Conservation (phyloP, 331 rosid genomes). For the Acacia concinna region DNA sequence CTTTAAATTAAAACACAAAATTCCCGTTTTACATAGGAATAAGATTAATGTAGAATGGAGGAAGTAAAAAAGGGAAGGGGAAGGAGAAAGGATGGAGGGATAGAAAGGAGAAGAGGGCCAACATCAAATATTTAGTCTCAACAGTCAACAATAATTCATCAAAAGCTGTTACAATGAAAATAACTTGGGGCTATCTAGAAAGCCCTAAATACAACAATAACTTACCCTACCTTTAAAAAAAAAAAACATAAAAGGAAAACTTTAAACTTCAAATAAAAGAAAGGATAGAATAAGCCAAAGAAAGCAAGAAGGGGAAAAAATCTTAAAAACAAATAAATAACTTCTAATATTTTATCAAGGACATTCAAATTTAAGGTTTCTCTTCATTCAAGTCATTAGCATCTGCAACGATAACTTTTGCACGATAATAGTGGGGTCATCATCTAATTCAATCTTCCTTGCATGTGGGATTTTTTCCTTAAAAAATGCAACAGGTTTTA, state of each 20-base stretch:
- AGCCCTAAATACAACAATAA: not conserved
- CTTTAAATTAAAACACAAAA: not conserved
- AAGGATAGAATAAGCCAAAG: not conserved
- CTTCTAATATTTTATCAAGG: not conserved
- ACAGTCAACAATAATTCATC: not conserved
- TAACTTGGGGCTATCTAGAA: not conserved
- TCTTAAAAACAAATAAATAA: not conserved
- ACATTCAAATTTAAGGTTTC: not conserved
- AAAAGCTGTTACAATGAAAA: not conserved
- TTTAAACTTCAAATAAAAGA: not conserved
- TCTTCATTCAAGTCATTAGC: not conserved
- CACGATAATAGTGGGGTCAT: not conserved
- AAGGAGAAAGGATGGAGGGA: not conserved
- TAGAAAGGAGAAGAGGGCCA: not conserved
- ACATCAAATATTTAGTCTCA: not conserved
- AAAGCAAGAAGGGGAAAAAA: not conserved
- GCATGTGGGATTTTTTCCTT: constrained; percentile 6
- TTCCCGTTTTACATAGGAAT: not conserved
- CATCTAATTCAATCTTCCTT: constrained; percentile 7
- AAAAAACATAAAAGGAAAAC: not conserved
- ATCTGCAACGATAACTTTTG: constrained; percentile 12
- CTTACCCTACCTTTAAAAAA: not conserved
- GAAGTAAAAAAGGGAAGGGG: not conserved
- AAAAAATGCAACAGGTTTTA: constrained; percentile 21
- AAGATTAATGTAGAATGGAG: not conserved